These are phyloP conservation scores for Phylloboletellus chloephorus DNA, from an alignment of 1,284 basidiomycete species.

Conservation along the genomic window DNA sequence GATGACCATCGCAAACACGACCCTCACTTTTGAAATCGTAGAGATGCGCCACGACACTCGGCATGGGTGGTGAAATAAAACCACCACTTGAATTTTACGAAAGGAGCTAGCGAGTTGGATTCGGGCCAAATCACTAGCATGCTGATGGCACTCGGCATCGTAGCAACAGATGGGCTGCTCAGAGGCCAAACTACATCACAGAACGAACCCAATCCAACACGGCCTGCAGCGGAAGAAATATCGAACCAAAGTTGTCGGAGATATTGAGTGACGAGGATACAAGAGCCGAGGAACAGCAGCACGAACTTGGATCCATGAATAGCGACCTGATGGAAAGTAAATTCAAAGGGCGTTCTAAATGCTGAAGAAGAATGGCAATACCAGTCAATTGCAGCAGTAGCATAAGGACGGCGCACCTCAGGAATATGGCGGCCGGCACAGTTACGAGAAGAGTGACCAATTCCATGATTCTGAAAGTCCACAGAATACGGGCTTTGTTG, in stretches of 20 bases:
- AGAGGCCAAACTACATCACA: constrained; percentile 32
- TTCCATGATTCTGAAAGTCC: constrained; percentile 35
- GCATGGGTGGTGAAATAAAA: constrained; percentile 34
- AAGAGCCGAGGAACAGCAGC: constrained; percentile 30
- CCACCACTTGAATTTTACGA: constrained; percentile 31
- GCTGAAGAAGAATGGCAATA: constrained; percentile 6
- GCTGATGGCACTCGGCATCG: constrained; percentile 28
- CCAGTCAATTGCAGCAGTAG: constrained; percentile 17
- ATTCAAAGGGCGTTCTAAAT: not conserved
- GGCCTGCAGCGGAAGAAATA: constrained; percentile 31
- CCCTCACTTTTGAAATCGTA: constrained; percentile 26
- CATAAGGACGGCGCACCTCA: constrained; percentile 26
- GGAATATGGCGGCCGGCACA: constrained; percentile 29
- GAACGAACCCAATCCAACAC: constrained; percentile 28
- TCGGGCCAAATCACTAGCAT: constrained; percentile 33
- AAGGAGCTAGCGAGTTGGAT: constrained; percentile 28
- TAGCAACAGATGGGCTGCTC: constrained; percentile 23
- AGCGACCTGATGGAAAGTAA: constrained; percentile 23
- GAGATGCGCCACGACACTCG: constrained; percentile 29
- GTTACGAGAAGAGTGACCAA: constrained; percentile 25
- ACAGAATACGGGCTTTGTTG: constrained; percentile 27
- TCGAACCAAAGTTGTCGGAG: constrained; percentile 26
- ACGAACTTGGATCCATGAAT: constrained; percentile 32
- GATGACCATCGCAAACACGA: constrained; percentile 32
- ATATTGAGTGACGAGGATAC: constrained; percentile 27